Evolutionary conservation across 345 rosid species (phyloP).

Genomic region (Linum usitatissimum): DNA sequence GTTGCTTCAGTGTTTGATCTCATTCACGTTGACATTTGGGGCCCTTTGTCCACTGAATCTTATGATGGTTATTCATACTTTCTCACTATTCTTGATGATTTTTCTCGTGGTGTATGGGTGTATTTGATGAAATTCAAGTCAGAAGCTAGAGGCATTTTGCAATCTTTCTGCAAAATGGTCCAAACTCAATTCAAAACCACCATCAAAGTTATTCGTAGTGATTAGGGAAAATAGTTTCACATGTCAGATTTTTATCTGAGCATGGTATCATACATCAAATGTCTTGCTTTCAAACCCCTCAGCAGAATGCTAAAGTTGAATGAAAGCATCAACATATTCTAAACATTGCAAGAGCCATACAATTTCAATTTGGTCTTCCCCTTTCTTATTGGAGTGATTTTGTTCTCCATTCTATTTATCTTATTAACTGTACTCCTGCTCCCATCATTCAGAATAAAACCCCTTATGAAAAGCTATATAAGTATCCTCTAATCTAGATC

Average conservation of each 20-base stretch:
- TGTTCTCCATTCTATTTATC: not conserved
- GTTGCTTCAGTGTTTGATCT: not conserved
- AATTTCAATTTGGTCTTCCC: not conserved
- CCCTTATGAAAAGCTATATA: not conserved
- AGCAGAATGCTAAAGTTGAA: not conserved
- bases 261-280: constrained; percentile 2
- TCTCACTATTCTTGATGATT: not conserved
- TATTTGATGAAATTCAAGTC: not conserved
- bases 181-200: not conserved
- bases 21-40: not conserved
- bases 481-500: not conserved
- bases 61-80: not conserved
- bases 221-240: constrained; percentile 10
- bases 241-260: constrained; percentile 12
- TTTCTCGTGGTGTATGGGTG: not conserved
- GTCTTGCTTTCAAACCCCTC: not conserved
- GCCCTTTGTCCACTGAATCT: not conserved
- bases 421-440: not conserved
- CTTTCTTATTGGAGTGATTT: not conserved
- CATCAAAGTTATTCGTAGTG: not conserved
- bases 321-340: not conserved
- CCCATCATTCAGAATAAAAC: not conserved
- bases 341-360: not conserved
- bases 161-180: not conserved
- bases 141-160: not conserved